Conservation (phyloP, 2,329 filamentous ascomycete species). For the Epichloe aotearoae region DNA sequence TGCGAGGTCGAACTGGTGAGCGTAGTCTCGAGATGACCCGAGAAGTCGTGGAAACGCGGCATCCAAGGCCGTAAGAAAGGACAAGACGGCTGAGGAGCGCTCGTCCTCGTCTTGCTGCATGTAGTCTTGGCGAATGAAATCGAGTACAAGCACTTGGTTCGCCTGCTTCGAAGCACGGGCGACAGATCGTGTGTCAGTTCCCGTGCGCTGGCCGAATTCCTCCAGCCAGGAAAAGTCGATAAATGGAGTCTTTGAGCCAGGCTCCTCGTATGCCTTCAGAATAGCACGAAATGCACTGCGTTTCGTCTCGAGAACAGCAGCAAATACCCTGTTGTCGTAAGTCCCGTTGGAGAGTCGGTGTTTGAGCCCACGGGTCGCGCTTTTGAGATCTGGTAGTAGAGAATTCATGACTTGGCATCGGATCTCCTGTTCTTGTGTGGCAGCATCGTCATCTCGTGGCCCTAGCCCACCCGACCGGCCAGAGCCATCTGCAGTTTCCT, state of each 20-base stretch:
- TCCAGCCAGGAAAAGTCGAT: conserved; percentile 15
- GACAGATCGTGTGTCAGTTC: neutral
- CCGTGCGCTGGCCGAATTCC: neutral
- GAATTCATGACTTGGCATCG: neutral
- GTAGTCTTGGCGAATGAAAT: conserved; percentile 12
- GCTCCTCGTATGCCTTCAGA: neutral
- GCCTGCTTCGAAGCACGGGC: conserved; percentile 15
- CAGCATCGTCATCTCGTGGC: neutral
- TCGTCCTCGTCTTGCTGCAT: conserved; percentile 5
- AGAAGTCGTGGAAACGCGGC: conserved; percentile 18
- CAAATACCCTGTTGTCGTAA: neutral
- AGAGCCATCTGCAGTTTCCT: neutral
- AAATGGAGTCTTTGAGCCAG: conserved; percentile 9
- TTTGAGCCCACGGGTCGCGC: conserved; percentile 4
- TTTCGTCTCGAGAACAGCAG: neutral
- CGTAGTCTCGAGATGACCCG: conserved; percentile 7
- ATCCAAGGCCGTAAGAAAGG: conserved; percentile 21
- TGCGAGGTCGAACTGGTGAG: conserved; percentile 12
- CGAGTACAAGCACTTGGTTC: conserved; percentile 23
- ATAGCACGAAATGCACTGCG: neutral
- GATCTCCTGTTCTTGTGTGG: neutral
- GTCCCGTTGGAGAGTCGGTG: neutral
- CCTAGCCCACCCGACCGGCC: neutral
- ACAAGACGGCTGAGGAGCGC: conserved; percentile 7
- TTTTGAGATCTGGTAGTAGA: conserved; percentile 1